Conservation (phyloP, 768 basidiomycete genomes). For the Hypholoma fasciculare region DNA sequence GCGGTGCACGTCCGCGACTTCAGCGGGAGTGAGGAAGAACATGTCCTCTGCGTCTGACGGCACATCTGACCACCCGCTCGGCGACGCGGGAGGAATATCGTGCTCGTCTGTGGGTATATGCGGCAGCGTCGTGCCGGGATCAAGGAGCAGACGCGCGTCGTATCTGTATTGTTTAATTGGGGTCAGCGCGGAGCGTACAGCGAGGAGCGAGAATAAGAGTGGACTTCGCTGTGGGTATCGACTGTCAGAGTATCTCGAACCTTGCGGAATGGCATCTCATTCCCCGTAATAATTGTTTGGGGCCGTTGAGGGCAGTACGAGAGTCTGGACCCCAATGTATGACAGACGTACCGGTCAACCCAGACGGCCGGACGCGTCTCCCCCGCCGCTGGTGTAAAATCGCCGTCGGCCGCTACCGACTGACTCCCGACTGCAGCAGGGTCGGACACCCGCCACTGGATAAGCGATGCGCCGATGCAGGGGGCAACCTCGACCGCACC, state of each 20-base stretch:
- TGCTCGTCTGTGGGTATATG: slow-evolving; percentile 1
- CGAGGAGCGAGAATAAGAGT: slow-evolving; percentile 17
- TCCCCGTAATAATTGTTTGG: background rate
- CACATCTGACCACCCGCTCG: slow-evolving; percentile 79
- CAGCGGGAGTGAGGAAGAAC: slow-evolving; percentile 73
- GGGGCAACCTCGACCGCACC: slow-evolving; percentile 3
- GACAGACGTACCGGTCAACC: slow-evolving; percentile 79
- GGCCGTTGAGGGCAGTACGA: too few species aligned
- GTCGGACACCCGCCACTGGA: slow-evolving; percentile 26
- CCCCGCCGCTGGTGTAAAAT: slow-evolving; percentile 15
- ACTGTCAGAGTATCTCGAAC: too few species aligned
- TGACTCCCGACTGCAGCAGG: background rate
- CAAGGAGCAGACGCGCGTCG: slow-evolving; percentile 76
- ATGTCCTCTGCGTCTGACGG: slow-evolving; percentile 86
- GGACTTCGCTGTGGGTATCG: slow-evolving; percentile 20
- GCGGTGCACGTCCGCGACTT: slow-evolving; percentile 63
- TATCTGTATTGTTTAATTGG: slow-evolving; percentile 51
- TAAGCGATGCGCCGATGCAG: slow-evolving; percentile 33
- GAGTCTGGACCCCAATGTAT: background rate
- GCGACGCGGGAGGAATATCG: slow-evolving; percentile 35
- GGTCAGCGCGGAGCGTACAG: background rate
- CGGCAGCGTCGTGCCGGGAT: slow-evolving; percentile 27
- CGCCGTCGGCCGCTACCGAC: slow-evolving; percentile 17
- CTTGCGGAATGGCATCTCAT: too few species aligned
- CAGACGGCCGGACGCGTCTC: slow-evolving; percentile 42